Evolutionary conservation across 495 filamentous ascomycete genomes (phyloP).

Genomic region (Haplographium delicatum): DNA sequence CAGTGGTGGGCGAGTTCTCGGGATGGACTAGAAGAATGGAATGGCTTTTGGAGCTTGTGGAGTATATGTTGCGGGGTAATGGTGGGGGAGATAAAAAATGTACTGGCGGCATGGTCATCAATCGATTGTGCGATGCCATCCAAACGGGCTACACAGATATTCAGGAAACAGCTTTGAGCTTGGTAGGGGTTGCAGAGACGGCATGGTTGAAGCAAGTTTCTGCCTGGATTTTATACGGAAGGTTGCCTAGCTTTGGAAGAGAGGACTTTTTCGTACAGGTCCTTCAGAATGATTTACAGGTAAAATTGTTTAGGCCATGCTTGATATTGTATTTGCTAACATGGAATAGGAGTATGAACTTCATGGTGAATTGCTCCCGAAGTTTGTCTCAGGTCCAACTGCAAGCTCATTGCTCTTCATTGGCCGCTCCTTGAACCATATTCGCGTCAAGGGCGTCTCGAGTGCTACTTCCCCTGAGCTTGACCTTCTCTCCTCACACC

Average conservation of each 20-base stretch:
- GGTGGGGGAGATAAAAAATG: constrained; percentile 30
- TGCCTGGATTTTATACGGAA: constrained; percentile 85
- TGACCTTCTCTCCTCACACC: constrained; percentile 65
- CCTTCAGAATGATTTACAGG: constrained; percentile 31
- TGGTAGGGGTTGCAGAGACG: constrained; percentile 74
- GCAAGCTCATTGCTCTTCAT: constrained; percentile 86
- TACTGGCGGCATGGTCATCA: constrained; percentile 66
- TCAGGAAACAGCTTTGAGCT: constrained; percentile 61
- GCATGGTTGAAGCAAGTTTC: constrained; percentile 88
- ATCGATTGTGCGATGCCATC: constrained; percentile 64
- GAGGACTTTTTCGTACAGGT: constrained; percentile 61
- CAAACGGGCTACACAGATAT: constrained; percentile 89
- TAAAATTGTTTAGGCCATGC: background rate
- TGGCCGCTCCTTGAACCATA: constrained; percentile 80
- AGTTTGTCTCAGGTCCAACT: constrained; percentile 68
- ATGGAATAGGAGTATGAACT: constrained; percentile 46
- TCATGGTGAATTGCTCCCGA: constrained; percentile 56
- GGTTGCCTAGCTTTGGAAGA: constrained; percentile 65
- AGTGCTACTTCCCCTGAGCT: constrained; percentile 49
- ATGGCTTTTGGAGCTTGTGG: constrained; percentile 73
- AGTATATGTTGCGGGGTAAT: constrained; percentile 52
- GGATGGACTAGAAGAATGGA: constrained; percentile 78
- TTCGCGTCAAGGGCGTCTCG: constrained; percentile 42
- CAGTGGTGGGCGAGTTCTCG: constrained; percentile 74
- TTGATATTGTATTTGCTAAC: constrained; percentile 3